A percentile compares a stretch with the other conserved stretches of the same genome.
Evolutionary conservation across 805 yeast genomes (phyloP).

Genomic region (Candida easanensis): DNA sequence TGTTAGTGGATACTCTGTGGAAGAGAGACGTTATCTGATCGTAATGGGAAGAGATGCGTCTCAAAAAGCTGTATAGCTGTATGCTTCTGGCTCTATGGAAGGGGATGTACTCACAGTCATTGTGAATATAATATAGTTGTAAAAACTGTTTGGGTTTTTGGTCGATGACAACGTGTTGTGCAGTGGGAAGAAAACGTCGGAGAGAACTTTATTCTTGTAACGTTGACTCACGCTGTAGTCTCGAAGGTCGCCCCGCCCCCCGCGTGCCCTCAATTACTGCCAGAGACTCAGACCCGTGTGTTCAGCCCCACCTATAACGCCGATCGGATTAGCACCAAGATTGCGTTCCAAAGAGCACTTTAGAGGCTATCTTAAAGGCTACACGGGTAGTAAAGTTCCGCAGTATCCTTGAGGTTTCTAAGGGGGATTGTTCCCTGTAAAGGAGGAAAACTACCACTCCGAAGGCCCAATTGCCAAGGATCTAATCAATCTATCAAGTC

Average conservation of each 20-base stretch:
- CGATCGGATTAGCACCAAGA: too few relatives aligned
- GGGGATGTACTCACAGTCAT: background rate
- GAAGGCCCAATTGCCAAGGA: too few relatives aligned
- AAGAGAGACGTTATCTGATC: too few relatives aligned
- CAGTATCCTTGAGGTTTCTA: too few relatives aligned
- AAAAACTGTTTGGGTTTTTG: too few relatives aligned
- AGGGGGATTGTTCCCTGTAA: too few relatives aligned
- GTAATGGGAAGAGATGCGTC: background rate
- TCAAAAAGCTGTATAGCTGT: too few relatives aligned
- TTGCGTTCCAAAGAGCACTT: too few relatives aligned
- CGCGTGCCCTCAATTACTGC: background rate
- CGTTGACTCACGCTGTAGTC: background rate
- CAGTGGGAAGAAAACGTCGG: background rate
- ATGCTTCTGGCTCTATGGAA: background rate
- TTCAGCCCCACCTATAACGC: background rate
- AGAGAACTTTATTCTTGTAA: background rate
- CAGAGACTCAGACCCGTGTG: background rate
- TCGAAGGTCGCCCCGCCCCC: background rate
- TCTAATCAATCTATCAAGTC: too few relatives aligned
- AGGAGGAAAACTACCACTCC: too few relatives aligned
- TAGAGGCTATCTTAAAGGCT: too few relatives aligned
- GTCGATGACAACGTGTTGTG: background rate
- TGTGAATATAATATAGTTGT: background rate
- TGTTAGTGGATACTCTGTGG: background rate
- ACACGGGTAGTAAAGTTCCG: too few relatives aligned